These are phyloP conservation scores for Capillidium heterosporum DNA, from an alignment of 371 early-diverging fungal species.

Conservation along the genomic window DNA sequence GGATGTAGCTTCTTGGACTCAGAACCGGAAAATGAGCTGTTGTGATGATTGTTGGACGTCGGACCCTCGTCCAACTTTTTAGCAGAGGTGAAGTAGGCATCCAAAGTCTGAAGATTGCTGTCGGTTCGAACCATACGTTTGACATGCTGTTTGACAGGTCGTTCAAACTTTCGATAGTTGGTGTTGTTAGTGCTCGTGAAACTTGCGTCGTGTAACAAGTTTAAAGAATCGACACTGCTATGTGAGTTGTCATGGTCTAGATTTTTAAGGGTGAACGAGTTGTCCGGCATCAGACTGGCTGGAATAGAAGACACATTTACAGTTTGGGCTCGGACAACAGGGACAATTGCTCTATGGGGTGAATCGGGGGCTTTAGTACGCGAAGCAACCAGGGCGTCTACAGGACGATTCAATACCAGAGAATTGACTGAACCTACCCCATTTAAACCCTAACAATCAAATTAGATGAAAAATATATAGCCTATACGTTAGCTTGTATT, in stretches of 20 bases:
- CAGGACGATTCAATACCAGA: background rate
- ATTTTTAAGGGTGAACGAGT: background rate
- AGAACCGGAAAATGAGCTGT: background rate
- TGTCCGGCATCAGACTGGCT: background rate
- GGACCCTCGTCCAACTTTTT: background rate
- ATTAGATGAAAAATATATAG: background rate
- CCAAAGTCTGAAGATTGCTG: conserved; percentile 40
- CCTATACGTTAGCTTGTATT: conserved; percentile 24
- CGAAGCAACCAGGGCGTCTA: background rate
- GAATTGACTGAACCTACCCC: conserved; percentile 15
- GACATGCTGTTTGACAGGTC: conserved; percentile 12
- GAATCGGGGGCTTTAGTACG: too few relatives aligned
- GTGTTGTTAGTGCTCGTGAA: background rate
- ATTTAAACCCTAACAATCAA: conserved; percentile 7
- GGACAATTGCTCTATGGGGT: too few relatives aligned
- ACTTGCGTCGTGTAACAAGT: background rate
- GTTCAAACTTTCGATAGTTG: background rate
- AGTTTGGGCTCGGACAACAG: too few relatives aligned
- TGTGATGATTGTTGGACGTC: background rate
- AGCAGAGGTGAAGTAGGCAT: conserved; percentile 23
- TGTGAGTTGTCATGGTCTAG: background rate
- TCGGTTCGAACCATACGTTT: conserved; percentile 66
- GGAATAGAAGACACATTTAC: background rate
- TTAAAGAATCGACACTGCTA: background rate
- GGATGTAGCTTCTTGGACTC: background rate